Evolutionary conservation across 106 monocot species (phyloP).

Genomic region (Hemerocallis citrina): DNA sequence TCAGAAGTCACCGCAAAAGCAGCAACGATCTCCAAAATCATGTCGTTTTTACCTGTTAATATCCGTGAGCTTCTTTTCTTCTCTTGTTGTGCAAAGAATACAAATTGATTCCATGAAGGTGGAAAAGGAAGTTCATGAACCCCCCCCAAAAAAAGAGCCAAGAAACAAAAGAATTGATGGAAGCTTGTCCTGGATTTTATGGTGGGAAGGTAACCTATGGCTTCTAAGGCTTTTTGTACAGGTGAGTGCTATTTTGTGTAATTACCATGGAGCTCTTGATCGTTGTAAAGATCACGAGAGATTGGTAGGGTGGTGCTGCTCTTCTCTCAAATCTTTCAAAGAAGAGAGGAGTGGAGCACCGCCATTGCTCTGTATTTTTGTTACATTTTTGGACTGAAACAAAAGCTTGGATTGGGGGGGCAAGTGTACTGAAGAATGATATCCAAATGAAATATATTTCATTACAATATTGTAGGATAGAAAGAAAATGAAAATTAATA

Average conservation of each 20-base stretch:
- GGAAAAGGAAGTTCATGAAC: background rate
- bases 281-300: too few relatives aligned
- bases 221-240: constrained; percentile 8
- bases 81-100: background rate
- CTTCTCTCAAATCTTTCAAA: constrained; percentile 1
- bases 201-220: background rate
- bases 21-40: background rate
- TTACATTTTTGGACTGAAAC: background rate
- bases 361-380: background rate
- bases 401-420: too few relatives aligned
- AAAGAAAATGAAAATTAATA: too few relatives aligned
- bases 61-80: too few relatives aligned
- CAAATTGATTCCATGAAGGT: background rate
- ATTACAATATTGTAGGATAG: too few relatives aligned
- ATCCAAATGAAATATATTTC: too few relatives aligned
- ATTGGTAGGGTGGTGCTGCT: background rate
- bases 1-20: background rate
- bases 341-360: too few relatives aligned
- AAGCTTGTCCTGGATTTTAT: background rate
- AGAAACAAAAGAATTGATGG: too few relatives aligned
- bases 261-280: constrained; percentile 10
- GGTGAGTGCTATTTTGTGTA: constrained; percentile 6
- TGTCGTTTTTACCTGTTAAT: too few relatives aligned
- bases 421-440: too few relatives aligned
- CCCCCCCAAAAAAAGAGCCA: too few relatives aligned